Conservation (phyloP, 2,329 filamentous ascomycete species). For the Neofusicoccum sp. region DNA sequence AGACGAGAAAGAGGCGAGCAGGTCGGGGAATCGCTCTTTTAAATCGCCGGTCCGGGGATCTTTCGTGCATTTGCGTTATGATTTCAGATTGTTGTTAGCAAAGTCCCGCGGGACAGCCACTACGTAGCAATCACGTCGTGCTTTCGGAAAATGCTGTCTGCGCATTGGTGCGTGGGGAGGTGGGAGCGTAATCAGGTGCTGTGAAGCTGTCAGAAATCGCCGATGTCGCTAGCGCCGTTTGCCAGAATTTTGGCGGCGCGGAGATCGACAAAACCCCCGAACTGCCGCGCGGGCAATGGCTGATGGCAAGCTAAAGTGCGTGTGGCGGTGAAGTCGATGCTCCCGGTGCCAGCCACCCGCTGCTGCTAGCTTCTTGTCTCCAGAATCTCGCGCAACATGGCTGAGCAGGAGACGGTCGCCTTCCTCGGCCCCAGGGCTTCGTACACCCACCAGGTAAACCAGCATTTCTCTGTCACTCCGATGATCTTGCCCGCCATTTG, state of each 20-base stretch:
- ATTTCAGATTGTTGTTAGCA: constrained; percentile 21
- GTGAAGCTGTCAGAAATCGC: background rate
- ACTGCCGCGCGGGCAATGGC: background rate
- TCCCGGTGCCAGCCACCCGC: background rate
- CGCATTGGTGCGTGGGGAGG: background rate
- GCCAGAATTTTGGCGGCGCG: constrained; percentile 15
- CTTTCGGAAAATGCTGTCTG: background rate
- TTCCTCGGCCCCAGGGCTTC: constrained; percentile 67
- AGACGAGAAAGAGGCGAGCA: constrained; percentile 21
- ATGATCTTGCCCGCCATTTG: too few relatives aligned
- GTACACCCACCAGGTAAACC: constrained; percentile 68
- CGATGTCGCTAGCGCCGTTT: constrained; percentile 13
- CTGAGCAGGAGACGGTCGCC: constrained; percentile 44
- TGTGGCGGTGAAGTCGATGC: background rate
- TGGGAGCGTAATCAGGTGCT: background rate
- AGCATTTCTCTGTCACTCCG: background rate
- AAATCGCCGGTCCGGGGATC: constrained; percentile 10
- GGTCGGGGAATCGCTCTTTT: constrained; percentile 19
- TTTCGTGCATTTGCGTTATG: constrained; percentile 18
- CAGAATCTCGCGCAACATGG: background rate
- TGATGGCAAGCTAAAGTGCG: constrained; percentile 4
- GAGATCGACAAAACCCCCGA: constrained; percentile 4
- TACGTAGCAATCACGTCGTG: constrained; percentile 13
- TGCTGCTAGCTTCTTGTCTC: background rate
- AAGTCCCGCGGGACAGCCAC: constrained; percentile 6